A percentile compares a stretch with the other conserved stretches of the same genome.
These are phyloP conservation scores for Suhomyces chickasaworum DNA, from an alignment of 1,139 yeast species.

Conservation along the genomic window DNA sequence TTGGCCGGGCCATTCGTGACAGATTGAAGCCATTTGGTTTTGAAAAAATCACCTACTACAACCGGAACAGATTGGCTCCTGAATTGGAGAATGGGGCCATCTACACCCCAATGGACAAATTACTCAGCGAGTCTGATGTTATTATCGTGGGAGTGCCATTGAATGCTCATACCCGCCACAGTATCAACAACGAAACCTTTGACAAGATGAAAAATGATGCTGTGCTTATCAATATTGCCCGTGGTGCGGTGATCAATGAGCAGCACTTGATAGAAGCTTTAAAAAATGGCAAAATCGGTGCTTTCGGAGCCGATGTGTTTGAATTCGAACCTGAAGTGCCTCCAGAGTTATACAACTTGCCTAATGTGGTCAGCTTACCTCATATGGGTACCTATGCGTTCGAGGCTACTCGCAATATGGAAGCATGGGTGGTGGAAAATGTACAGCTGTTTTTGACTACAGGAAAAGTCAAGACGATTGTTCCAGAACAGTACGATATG, in stretches of 20 bases:
- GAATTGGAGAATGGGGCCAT: constrained; percentile 60
- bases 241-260: constrained; percentile 78
- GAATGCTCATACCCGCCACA: constrained; percentile 57
- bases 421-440: constrained; percentile 54
- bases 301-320: constrained; percentile 82
- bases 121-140: constrained; percentile 56
- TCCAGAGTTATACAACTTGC: constrained; percentile 54
- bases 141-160: constrained; percentile 66
- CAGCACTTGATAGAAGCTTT: constrained; percentile 60
- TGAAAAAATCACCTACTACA: constrained; percentile 57
- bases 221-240: constrained; percentile 66
- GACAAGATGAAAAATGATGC: constrained; percentile 66
- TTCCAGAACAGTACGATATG: constrained; percentile 57
- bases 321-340: constrained; percentile 79
- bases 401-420: constrained; percentile 61
- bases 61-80: constrained; percentile 53
- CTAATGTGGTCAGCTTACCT: constrained; percentile 67
- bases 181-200: constrained; percentile 54
- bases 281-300: constrained; percentile 67
- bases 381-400: constrained; percentile 81
- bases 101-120: constrained; percentile 59
- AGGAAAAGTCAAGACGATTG: constrained; percentile 65
- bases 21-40: constrained; percentile 69
- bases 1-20: constrained; percentile 68
- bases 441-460: constrained; percentile 46